phyloP scores from a whole-genome alignment of 2,329 filamentous ascomycete species.

The Exserohilum turcica region DNA sequence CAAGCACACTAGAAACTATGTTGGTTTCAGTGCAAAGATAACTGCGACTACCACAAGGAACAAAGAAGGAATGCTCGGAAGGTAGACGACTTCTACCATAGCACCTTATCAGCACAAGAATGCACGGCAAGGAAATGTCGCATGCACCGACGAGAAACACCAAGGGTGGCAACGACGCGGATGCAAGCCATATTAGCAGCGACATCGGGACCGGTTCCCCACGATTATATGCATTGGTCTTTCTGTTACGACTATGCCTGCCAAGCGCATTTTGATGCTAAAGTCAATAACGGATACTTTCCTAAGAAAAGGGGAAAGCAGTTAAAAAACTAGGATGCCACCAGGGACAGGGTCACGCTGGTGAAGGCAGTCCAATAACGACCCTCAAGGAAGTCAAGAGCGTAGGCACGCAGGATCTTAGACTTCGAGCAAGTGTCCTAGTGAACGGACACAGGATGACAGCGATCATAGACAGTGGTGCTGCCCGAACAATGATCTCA shows the following conservation, averaged over 20 bases:
- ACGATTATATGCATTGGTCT: not conserved
- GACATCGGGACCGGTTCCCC: not conserved
- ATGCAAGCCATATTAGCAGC: not conserved
- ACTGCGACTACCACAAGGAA: not conserved
- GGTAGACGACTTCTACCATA: not conserved
- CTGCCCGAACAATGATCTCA: not conserved
- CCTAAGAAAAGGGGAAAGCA: not conserved
- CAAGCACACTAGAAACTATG: not conserved
- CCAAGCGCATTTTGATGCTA: not conserved
- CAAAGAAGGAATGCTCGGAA: not conserved
- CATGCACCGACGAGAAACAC: not conserved
- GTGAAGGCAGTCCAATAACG: not conserved
- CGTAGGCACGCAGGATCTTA: not conserved
- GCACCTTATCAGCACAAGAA: not conserved
- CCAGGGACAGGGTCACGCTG: not conserved
- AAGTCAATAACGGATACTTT: not conserved
- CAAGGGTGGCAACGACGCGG: too few species aligned
- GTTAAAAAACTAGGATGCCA: constrained; percentile 2
- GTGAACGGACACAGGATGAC: not conserved
- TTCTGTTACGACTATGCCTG: not conserved
- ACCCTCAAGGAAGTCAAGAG: not conserved
- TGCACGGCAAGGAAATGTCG: not conserved
- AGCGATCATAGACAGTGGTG: not conserved
- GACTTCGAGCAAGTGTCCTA: not conserved
- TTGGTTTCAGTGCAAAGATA: not conserved